Base-by-base conservation (phyloP, 1,284 basidiomycete genomes). In the Ustilago trichophora region DNA sequence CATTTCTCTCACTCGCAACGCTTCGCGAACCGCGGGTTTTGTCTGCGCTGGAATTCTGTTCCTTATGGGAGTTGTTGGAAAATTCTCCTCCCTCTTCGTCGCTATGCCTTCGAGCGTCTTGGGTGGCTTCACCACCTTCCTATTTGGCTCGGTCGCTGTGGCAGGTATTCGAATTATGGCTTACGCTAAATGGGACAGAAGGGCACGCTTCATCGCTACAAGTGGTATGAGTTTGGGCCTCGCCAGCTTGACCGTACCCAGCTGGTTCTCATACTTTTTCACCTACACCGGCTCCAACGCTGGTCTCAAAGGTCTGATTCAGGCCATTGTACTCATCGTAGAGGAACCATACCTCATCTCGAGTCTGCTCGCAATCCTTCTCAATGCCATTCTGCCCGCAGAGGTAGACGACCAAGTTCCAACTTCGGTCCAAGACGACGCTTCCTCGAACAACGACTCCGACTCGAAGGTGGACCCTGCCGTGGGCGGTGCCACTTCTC, bases 321-420 rank as follows among this genome's bases (percentile, higher is more conserved):
- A 66, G 41, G 56, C 63, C 10, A 43, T 66, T 15, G 64, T 67
- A 18, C 35, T 67, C 15, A 60, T 67, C 18, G 59, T 68, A 10
- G 58, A 68, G 33, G 59, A 63, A 40, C 64, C 64, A 4, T 68
- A 57, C 36, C 48, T 68, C n/a, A 68, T 68, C 38, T 54, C 59
- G 29, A 44, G 50, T 13, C 13, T 68, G 27, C 24, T 63, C 6
- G 52, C 48, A 12, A 64, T 68, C 25, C 15, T 56, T n/a, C 59
- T 64, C 45, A 68, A 68, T 43, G 48, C 53, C 13, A 26, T 63
- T 8, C 36, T 64, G 22, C 59, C 59, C 1, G 41, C 57, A 29
- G 51, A 55, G 45, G 26, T 47, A 24, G 50, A 54, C 15, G 58
- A 54, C 18, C 11, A 48, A 16, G 26, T n/a, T n/a, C n/a, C n/a